Conservation (phyloP, 2,329 filamentous ascomycete species). For the Trichoderma atrobrunneum region DNA sequence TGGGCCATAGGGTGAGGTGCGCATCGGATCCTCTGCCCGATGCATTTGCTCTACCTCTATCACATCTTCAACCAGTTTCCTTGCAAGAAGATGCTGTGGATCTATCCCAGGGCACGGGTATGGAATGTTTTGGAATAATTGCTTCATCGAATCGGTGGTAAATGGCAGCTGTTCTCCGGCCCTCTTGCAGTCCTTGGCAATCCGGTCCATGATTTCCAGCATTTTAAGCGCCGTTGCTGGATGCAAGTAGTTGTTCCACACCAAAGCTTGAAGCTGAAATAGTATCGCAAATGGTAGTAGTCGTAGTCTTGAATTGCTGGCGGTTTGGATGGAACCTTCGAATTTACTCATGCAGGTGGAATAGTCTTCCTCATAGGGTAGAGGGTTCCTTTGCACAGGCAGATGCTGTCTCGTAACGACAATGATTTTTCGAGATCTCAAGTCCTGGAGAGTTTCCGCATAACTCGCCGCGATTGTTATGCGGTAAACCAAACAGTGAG, state of each 20-base stretch:
- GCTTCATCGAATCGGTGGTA: constrained; percentile 53
- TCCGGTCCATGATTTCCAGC: constrained; percentile 40
- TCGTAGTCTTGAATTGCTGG: constrained; percentile 18
- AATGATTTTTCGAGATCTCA: constrained; percentile 27
- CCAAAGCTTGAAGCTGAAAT: constrained; percentile 63
- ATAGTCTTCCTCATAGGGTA: constrained; percentile 22
- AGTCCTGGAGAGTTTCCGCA: constrained; percentile 21
- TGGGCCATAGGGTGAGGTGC: constrained; percentile 29
- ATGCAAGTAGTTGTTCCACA: constrained; percentile 60
- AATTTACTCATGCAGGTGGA: constrained; percentile 33
- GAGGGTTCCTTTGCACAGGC: constrained; percentile 18
- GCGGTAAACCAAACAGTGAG: constrained; percentile 47
- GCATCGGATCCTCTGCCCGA: constrained; percentile 25
- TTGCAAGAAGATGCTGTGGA: constrained; percentile 39
- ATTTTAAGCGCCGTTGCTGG: constrained; percentile 51
- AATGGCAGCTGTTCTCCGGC: constrained; percentile 36
- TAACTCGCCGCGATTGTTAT: constrained; percentile 24
- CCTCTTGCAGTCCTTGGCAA: constrained; percentile 28
- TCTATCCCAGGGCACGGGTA: constrained; percentile 53
- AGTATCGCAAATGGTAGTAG: constrained; percentile 51
- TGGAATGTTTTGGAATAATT: constrained; percentile 50
- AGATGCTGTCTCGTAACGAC: constrained; percentile 27
- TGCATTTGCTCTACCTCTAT: constrained; percentile 41
- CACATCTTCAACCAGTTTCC: constrained; percentile 41
- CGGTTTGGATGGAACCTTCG: constrained; percentile 30